phyloP scores from a whole-genome alignment of 148 eudicot genomes.

The Spergularia bocconei region DNA sequence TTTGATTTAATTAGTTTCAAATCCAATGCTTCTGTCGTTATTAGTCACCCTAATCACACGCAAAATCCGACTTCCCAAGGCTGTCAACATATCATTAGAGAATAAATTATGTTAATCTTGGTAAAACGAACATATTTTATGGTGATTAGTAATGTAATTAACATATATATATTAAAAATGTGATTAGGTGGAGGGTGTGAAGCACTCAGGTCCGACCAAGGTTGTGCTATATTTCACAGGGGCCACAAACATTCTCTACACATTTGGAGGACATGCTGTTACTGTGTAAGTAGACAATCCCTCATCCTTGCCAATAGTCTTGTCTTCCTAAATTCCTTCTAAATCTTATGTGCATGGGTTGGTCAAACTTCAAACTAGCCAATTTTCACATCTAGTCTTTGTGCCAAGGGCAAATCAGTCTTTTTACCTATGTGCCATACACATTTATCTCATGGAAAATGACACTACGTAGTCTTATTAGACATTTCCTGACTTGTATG shows the following conservation, averaged over 20 bases:
- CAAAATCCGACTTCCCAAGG: conserved; percentile 15
- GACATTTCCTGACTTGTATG: conserved; percentile 23
- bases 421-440: background rate
- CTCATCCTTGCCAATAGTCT: conserved; percentile 19
- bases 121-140: background rate
- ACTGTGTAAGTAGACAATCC: conserved; percentile 74
- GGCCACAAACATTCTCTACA: conserved; percentile 95
- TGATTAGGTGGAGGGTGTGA: conserved; percentile 74
- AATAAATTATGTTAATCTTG: background rate
- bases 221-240: conserved; percentile 87
- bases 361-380: conserved; percentile 15
- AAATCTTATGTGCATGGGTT: background rate
- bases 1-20: conserved; percentile 16
- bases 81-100: conserved; percentile 6
- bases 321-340: conserved; percentile 17
- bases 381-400: conserved; percentile 7
- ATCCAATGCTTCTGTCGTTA: conserved; percentile 18
- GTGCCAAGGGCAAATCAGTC: conserved; percentile 24
- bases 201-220: conserved; percentile 76
- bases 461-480: conserved; percentile 18
- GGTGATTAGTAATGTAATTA: background rate
- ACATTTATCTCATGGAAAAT: conserved; percentile 4
- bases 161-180: background rate
- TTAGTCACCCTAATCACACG: conserved; percentile 14
- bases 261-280: conserved; percentile 96